These are phyloP conservation scores for Dichomitus squalens DNA, from an alignment of 1,284 basidiomycete species.

Conservation along the genomic window DNA sequence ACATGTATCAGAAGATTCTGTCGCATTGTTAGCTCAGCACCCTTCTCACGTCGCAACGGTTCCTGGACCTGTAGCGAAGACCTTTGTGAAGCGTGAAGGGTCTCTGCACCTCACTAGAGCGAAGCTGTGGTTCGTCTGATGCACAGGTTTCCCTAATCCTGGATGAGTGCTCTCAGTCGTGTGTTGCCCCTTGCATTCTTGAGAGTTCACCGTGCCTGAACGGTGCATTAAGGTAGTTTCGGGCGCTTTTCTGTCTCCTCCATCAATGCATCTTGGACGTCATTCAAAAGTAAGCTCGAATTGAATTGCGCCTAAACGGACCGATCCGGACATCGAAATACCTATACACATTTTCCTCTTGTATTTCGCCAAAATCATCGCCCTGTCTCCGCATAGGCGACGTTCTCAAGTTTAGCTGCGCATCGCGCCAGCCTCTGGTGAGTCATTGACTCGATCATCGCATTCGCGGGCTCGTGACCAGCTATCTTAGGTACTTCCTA, in stretches of 20 bases:
- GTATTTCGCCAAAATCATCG: background rate
- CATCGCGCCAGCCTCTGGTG: slow-evolving; percentile 5
- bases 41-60: background rate
- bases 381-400: slow-evolving; percentile 1
- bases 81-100: too few species aligned
- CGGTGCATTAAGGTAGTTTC: background rate
- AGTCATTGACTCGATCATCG: slow-evolving; percentile 11
- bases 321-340: background rate
- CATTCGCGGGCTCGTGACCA: slow-evolving; percentile 5
- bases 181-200: background rate
- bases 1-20: background rate
- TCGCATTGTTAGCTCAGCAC: background rate
- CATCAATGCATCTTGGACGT: slow-evolving; percentile 5
- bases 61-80: too few species aligned
- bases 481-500: slow-evolving; percentile 8
- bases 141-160: background rate
- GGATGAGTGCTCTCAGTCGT: background rate
- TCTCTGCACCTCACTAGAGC: too few species aligned
- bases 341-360: slow-evolving; percentile 15
- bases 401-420: background rate
- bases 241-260: background rate
- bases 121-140: too few species aligned
- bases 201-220: background rate
- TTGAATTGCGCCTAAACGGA: slow-evolving; percentile 24
- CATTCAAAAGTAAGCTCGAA: slow-evolving; percentile 17